Base-by-base conservation (phyloP, 495 filamentous ascomycete genomes). In the Trichoderma reesei region DNA sequence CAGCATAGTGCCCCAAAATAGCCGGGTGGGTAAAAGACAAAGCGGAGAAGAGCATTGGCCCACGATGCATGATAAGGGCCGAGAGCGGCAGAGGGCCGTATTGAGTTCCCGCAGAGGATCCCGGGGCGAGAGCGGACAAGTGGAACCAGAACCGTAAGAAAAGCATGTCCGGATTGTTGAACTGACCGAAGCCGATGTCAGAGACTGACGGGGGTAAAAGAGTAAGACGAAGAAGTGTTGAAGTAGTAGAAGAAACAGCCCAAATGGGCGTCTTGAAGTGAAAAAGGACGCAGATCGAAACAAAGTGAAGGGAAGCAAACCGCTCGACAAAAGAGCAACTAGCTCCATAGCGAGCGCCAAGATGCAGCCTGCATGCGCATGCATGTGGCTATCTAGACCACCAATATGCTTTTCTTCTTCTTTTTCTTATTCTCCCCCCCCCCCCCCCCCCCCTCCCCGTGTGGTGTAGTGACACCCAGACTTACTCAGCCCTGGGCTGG, bases 11-110 rank as follows among this genome's bases (percentile, higher is more conserved):
- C 51, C 20, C 31, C 16, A 26, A 10, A 34, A 31, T 56, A 56
- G 31, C 51, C 51, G 51, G 51, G 51, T 56, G 20, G 51, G 51
- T 34, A 56, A 56, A 56, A 34, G 26, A 31, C 51, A 34, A 56
- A 36, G 51, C 51, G 51, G 51, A 56, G 51, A 51, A 31, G 26
- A 18, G 4, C 42, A 34, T 10, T 33, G 51, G 51, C 11, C 31
- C 46, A 18, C 31, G 51, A 33, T 56, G 20, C 26, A 56, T 56
- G n/a, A 7, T 14, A 33, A 13, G 26, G 51, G 31, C 51, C 26
- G 51, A 56, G 51, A 56, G 51, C 51, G 51, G 51, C 51, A 34
- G 51, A 56, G 26, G 5, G 26, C 51, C 51, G 20, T 20, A 9
- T 33, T 31, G 10, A 1, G 26, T 1, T n/a, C 20, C 51, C 51